These are phyloP conservation scores for Aureobasidium sp. DNA, from an alignment of 2,329 filamentous ascomycete species.

Conservation along the genomic window DNA sequence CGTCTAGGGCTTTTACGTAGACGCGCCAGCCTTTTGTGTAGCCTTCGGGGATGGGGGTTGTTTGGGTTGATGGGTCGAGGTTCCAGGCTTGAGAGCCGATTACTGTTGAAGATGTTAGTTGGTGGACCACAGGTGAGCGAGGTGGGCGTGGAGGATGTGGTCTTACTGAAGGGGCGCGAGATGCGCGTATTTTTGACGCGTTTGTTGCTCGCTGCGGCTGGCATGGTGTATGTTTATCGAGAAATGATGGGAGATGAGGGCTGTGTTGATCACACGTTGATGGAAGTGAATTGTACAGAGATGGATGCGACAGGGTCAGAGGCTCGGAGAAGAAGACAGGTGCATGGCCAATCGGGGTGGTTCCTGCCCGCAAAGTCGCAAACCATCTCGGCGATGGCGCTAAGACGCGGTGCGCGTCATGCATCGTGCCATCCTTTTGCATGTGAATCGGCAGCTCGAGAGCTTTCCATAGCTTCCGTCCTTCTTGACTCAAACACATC, in stretches of 20 bases:
- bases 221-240: slow-evolving; percentile 18
- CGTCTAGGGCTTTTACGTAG: slow-evolving; percentile 83
- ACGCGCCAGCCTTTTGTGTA: slow-evolving; percentile 97
- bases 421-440: background rate
- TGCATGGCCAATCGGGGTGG: background rate
- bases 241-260: background rate
- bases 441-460: background rate
- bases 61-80: slow-evolving; percentile 65
- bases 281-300: background rate
- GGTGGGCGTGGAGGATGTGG: background rate
- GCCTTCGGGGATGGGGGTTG: slow-evolving; percentile 67
- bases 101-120: slow-evolving; percentile 16
- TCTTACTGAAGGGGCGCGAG: slow-evolving; percentile 23
- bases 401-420: slow-evolving; percentile 1
- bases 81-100: slow-evolving; percentile 42
- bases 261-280: background rate
- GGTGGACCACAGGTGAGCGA: too few relatives aligned
- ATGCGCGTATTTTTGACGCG: slow-evolving; percentile 26
- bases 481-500: too few relatives aligned
- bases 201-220: slow-evolving; percentile 25
- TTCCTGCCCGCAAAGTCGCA: slow-evolving; percentile 3
- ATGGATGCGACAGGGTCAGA: background rate
- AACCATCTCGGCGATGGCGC: background rate
- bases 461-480: background rate
- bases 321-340: background rate